Base-by-base conservation (phyloP, 2,329 filamentous ascomycete species). In the Pseudophaeomoniella oleicola region DNA sequence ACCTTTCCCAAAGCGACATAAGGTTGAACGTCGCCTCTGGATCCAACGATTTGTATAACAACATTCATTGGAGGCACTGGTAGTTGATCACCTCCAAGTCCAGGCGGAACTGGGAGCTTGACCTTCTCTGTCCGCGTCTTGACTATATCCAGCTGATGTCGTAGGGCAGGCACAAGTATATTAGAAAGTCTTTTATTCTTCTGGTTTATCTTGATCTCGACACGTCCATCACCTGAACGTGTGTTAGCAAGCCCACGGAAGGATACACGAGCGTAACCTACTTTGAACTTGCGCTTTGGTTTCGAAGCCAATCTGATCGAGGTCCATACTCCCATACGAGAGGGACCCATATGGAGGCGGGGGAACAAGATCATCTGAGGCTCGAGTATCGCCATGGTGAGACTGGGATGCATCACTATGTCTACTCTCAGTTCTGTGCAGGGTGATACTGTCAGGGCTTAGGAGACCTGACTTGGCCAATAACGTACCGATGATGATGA, bases 201-300 rank as follows among this genome's bases (percentile, higher is more conserved):
- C 53, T 85, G 78, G 50, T 79, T 76, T 58, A 90, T 83, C 43
- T 76, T 78, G 60, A 90, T 85, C 50, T 85, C 76, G 47, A 90
- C 69, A 50, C 84, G 74, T 16, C 83, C 83, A 59, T 87, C 79
- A 41, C 72, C 81, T 75, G 22, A 6, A n/a, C n/a, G n/a, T n/a
- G n/a, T n/a, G n/a, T n/a, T n/a, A 47, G 30, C 35, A 15, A 12
- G 34, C 36, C 29, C 22, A 27, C n/a, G n/a, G 22, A 6, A 27
- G 22, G n/a, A 27, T 27, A 27, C n/a, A 19, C 48, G 40, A n/a
- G n/a, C n/a, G n/a, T n/a, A n/a, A n/a, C n/a, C n/a, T 51, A 73
- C 71, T 61, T 34, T 69, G 75, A 16, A 81, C 57, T 17, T 64
- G 63, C 30, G 75, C 76, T 29, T 69, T 71, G 16, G 75, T 76